These are phyloP conservation scores for Globisporangium alternatum DNA, from an alignment of 352 stramenopile species.

Conservation along the genomic window DNA sequence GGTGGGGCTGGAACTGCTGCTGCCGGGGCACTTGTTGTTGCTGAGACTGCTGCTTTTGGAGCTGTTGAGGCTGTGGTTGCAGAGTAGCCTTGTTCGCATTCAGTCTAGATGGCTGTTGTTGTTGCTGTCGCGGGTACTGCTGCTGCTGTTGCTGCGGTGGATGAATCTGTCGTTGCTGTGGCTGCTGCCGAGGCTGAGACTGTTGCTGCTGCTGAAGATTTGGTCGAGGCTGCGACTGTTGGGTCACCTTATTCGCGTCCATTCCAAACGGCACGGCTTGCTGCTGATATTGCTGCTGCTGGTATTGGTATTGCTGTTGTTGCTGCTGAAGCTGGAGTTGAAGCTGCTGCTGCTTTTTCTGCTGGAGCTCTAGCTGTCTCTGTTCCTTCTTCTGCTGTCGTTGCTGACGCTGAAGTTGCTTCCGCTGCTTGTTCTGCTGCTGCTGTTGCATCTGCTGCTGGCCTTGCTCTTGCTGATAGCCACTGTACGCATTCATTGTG, in stretches of 20 bases:
- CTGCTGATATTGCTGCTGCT: not conserved
- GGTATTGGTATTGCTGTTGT: not conserved
- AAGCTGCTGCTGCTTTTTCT: not conserved
- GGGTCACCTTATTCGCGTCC: not conserved
- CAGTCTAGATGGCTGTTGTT: not conserved
- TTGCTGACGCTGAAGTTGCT: too few species aligned
- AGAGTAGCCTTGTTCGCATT: not conserved
- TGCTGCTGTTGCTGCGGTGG: not conserved
- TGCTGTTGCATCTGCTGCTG: not conserved
- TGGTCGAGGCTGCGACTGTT: not conserved
- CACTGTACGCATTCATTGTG: too few species aligned
- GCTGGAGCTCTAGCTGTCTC: not conserved
- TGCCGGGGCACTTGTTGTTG: not conserved
- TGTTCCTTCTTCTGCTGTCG: too few species aligned
- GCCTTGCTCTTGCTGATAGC: slow-evolving; percentile 9
- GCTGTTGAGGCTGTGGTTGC: not conserved
- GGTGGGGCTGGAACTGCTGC: not conserved
- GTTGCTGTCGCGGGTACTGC: slow-evolving; percentile 6
- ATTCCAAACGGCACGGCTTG: not conserved
- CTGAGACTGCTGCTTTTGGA: not conserved
- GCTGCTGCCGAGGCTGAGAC: not conserved
- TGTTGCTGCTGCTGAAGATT: not conserved
- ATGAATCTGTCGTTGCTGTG: not conserved
- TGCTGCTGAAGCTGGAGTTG: not conserved
- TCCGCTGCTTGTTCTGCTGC: not conserved